Evolutionary conservation across 345 rosid species (phyloP).

Genomic region (Syzygium oleosum): DNA sequence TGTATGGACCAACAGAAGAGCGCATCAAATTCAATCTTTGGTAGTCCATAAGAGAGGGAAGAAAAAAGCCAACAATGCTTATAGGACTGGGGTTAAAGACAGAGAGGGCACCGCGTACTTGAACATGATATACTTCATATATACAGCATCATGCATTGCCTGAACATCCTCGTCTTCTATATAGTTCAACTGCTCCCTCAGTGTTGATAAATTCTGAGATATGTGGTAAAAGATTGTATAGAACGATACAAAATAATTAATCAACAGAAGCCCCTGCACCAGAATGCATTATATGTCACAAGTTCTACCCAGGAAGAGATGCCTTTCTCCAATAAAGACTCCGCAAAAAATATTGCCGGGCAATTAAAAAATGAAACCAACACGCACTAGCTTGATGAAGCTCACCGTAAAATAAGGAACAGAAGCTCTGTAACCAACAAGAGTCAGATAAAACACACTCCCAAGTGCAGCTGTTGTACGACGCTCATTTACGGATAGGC

Average conservation of each 20-base stretch:
- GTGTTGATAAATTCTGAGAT: conserved; percentile 55
- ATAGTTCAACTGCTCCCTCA: conserved; percentile 62
- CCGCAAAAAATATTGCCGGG: neutral
- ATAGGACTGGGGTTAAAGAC: neutral
- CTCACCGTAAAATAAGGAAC: conserved; percentile 86
- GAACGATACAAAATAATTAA: conserved; percentile 75
- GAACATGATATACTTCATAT: conserved; percentile 74
- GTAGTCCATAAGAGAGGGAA: neutral
- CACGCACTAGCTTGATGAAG: neutral
- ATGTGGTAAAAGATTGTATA: conserved; percentile 77
- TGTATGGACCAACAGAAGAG: conserved; percentile 14
- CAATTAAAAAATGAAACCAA: neutral
- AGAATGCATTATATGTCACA: neutral
- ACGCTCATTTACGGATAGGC: conserved; percentile 65
- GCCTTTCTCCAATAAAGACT: neutral
- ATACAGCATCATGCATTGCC: conserved; percentile 75
- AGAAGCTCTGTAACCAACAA: conserved; percentile 90
- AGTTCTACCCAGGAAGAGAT: neutral
- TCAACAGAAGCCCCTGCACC: conserved; percentile 66
- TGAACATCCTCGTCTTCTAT: conserved; percentile 81
- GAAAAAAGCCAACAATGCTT: neutral
- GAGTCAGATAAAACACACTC: conserved; percentile 76
- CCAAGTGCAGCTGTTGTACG: conserved; percentile 82
- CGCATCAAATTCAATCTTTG: neutral
- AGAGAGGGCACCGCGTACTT: conserved; percentile 36